These are phyloP conservation scores for Suillus clintonianus DNA, from an alignment of 768 basidiomycete genomes.

Conservation along the genomic window DNA sequence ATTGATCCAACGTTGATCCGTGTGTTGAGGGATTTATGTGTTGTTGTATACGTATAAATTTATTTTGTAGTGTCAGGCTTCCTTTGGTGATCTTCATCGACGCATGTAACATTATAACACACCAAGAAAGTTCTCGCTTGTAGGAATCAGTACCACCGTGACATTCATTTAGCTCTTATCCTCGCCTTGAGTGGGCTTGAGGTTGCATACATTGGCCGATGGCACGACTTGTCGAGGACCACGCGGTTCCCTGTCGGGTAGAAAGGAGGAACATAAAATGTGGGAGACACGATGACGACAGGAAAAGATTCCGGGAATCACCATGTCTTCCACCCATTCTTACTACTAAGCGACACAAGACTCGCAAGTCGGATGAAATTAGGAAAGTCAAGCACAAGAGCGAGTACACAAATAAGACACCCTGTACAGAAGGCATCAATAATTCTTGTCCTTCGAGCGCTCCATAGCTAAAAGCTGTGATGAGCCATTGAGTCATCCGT, in stretches of 20 bases:
- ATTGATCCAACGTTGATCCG: conserved; percentile 6
- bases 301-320: not conserved
- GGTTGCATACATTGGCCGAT: not conserved
- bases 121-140: not conserved
- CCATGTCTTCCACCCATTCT: not conserved
- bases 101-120: not conserved
- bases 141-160: not conserved
- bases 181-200: not conserved
- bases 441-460: conserved; percentile 30
- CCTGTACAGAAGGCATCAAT: conserved; percentile 10
- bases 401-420: not conserved
- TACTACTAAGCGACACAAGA: not conserved
- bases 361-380: not conserved
- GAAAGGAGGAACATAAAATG: not conserved
- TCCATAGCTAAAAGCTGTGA: conserved; percentile 29
- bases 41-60: not conserved
- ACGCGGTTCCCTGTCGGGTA: not conserved
- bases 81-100: not conserved
- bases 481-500: not conserved
- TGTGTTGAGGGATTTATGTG: not conserved
- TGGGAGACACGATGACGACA: not conserved
- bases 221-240: not conserved
- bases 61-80: not conserved
- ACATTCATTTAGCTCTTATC: not conserved
- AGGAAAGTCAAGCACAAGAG: not conserved